phyloP scores from a whole-genome alignment of 352 stramenopile species.

The Phytophthora tubulina region DNA sequence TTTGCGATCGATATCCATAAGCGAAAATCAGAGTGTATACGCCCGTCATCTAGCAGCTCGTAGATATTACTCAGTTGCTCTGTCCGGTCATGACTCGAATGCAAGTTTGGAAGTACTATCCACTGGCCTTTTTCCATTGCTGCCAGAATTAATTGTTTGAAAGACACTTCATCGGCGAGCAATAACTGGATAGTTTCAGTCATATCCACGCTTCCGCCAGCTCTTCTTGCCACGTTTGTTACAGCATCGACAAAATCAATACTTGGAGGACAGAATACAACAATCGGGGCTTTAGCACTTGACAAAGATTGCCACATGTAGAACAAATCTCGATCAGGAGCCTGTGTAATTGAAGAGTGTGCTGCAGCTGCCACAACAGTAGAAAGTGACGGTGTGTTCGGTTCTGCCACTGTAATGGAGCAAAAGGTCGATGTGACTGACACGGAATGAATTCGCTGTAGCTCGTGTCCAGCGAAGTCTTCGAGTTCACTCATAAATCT shows the following conservation, averaged over 20 bases:
- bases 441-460: constrained; percentile 29
- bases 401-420: neutral
- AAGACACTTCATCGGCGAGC: constrained; percentile 26
- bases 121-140: constrained; percentile 66
- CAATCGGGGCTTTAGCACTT: constrained; percentile 38
- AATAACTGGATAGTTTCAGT: constrained; percentile 32
- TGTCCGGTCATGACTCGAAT: constrained; percentile 35
- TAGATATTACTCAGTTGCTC: constrained; percentile 44
- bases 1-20: constrained; percentile 58
- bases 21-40: constrained; percentile 67
- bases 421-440: constrained; percentile 2
- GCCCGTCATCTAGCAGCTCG: constrained; percentile 35
- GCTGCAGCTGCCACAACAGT: constrained; percentile 31
- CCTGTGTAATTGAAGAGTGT: constrained; percentile 15
- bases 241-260: constrained; percentile 55
- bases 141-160: constrained; percentile 45
- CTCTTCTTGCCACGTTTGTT: constrained; percentile 33
- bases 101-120: constrained; percentile 57
- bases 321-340: constrained; percentile 28
- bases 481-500: constrained; percentile 46
- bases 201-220: constrained; percentile 48
- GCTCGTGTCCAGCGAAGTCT: constrained; percentile 28
- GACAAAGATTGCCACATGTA: constrained; percentile 56
- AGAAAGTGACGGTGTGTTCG: constrained; percentile 14
- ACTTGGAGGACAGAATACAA: constrained; percentile 40